Conservation (phyloP, 495 filamentous ascomycete genomes). For the Chaetomium cochliodes region DNA sequence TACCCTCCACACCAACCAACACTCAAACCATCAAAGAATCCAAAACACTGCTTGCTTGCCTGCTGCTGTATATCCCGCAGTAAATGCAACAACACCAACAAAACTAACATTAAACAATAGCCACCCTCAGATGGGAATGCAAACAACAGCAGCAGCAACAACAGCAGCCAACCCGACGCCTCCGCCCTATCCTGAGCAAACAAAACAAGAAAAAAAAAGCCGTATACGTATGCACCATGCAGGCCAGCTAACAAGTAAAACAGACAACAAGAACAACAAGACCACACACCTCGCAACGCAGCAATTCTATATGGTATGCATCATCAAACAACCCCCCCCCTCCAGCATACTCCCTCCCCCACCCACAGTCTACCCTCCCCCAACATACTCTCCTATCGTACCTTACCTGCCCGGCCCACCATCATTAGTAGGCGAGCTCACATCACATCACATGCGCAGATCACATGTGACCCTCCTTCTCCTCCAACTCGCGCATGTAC, state of each 20-base stretch:
- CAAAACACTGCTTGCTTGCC: too few species aligned
- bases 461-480: slow-evolving; percentile 45
- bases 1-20: too few species aligned
- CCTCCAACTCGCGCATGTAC: slow-evolving; percentile 80
- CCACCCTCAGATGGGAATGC: too few species aligned
- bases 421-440: neutral
- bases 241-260: neutral
- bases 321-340: neutral
- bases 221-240: neutral
- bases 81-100: too few species aligned
- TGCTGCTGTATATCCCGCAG: too few species aligned
- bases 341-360: neutral
- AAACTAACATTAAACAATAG: too few species aligned
- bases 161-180: too few species aligned
- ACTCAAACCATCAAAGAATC: too few species aligned
- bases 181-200: too few species aligned
- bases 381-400: neutral
- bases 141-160: too few species aligned
- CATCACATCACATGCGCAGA: too few species aligned
- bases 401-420: neutral
- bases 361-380: neutral
- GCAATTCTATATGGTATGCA: slow-evolving; percentile 1
- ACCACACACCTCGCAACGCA: neutral
- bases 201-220: neutral
- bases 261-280: neutral